A percentile compares a stretch with the other conserved stretches of the same genome.
Conservation (phyloP, 768 basidiomycete genomes). For the Nidularia pulvinata region DNA sequence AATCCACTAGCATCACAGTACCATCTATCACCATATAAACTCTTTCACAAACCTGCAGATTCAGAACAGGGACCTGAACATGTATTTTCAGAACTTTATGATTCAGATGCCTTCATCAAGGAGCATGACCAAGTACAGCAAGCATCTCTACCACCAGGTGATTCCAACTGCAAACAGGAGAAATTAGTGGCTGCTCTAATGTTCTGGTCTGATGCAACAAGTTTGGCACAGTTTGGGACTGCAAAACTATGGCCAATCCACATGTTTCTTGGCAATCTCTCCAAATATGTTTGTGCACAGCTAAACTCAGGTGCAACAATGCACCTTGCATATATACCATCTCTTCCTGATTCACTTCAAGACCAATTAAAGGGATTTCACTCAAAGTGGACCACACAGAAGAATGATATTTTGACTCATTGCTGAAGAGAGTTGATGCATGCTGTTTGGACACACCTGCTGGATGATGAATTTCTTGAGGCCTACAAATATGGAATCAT, state of each 20-base stretch:
- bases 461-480: slow-evolving; percentile 17
- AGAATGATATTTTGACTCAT: neutral
- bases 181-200: slow-evolving; percentile 14
- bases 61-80: slow-evolving; percentile 10
- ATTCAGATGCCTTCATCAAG: slow-evolving; percentile 17
- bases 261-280: slow-evolving; percentile 27
- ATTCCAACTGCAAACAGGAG: slow-evolving; percentile 5
- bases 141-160: slow-evolving; percentile 3
- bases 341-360: neutral
- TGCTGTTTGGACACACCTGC: slow-evolving; percentile 6
- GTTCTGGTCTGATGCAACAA: slow-evolving; percentile 24
- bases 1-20: slow-evolving; percentile 13
- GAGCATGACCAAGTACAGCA: slow-evolving; percentile 10
- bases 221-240: slow-evolving; percentile 24
- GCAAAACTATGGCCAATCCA: slow-evolving; percentile 35
- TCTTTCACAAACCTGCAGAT: slow-evolving; percentile 10
- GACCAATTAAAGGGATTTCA: neutral
- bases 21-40: slow-evolving; percentile 25
- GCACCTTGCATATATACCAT: slow-evolving; percentile 25
- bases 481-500: slow-evolving; percentile 24
- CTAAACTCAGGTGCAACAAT: slow-evolving; percentile 9
- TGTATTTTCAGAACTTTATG: slow-evolving; percentile 19
- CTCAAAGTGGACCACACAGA: neutral
- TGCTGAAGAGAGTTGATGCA: neutral
- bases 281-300: slow-evolving; percentile 27